A percentile compares a stretch with the other conserved stretches of the same genome.
Conservation (phyloP, 2,329 filamentous ascomycete genomes). For the Myriosclerotinia scirpicola region DNA sequence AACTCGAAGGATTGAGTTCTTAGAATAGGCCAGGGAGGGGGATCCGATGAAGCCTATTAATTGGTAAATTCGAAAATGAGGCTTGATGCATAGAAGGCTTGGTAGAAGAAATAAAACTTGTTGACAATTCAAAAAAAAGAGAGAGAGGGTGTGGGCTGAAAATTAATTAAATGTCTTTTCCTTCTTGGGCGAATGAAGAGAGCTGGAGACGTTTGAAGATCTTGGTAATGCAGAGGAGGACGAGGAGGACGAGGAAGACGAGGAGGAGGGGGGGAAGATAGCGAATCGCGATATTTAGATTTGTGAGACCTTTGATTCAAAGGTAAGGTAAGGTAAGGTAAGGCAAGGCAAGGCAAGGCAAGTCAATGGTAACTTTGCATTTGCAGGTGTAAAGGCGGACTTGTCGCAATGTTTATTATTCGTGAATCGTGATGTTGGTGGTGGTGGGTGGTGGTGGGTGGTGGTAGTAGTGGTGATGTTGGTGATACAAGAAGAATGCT, state of each 20-base stretch:
- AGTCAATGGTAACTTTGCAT: slow-evolving; percentile 6
- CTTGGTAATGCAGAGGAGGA: slow-evolving; percentile 9
- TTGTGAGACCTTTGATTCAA: not conserved
- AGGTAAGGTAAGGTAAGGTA: not conserved
- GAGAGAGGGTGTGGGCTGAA: not conserved
- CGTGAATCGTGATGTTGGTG: not conserved
- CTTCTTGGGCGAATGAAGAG: slow-evolving; percentile 1
- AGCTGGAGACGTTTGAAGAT: not conserved
- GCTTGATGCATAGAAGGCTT: slow-evolving; percentile 22
- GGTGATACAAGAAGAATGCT: too few species aligned
- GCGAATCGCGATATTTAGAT: not conserved
- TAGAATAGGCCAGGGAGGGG: not conserved
- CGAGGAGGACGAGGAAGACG: not conserved
- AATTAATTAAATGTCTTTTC: not conserved
- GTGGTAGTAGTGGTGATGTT: too few species aligned
- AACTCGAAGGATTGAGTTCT: slow-evolving; percentile 5
- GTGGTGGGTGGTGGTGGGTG: too few species aligned
- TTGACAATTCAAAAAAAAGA: not conserved
- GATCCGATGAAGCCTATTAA: not conserved
- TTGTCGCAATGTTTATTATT: too few species aligned
- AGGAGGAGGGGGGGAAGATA: not conserved
- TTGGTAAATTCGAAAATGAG: slow-evolving; percentile 3
- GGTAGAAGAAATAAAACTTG: slow-evolving; percentile 20
- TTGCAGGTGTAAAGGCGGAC: not conserved
- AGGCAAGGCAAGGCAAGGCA: not conserved